Evolutionary conservation across 108 stramenopile genomes (phyloP).

Genomic region (Skeletonema costatum): DNA sequence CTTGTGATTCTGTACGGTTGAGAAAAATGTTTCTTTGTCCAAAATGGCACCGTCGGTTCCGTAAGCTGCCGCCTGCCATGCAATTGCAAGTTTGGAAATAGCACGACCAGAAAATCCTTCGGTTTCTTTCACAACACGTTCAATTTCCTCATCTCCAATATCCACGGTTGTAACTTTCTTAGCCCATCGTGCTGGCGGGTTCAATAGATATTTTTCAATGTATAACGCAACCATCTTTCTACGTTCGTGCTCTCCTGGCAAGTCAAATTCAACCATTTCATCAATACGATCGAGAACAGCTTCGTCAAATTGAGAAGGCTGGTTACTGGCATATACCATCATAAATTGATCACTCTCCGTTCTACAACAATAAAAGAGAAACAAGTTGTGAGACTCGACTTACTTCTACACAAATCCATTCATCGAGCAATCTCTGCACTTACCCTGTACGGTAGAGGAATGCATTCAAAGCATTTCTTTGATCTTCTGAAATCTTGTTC

Average conservation of each 20-base stretch:
- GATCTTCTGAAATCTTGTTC: conserved; percentile 93
- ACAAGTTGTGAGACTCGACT: no score
- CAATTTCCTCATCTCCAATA: conserved; percentile 86
- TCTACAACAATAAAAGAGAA: conserved; percentile 12
- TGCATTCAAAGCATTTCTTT: conserved; percentile 98
- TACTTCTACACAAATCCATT: no score
- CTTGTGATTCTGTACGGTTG: conserved; percentile 84
- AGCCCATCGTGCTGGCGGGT: conserved; percentile 78
- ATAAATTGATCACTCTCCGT: conserved; percentile 97
- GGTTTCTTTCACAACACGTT: conserved; percentile 83
- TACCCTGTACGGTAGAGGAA: conserved; percentile 94
- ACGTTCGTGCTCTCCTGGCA: conserved; percentile 91
- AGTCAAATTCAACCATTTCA: conserved; percentile 97
- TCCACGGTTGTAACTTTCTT: conserved; percentile 79
- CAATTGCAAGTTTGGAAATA: conserved; percentile 97
- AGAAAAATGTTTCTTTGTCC: conserved; percentile 78
- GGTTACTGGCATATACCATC: conserved; percentile 99
- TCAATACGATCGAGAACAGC: conserved; percentile 99
- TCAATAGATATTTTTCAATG: conserved; percentile 94
- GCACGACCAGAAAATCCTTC: conserved; percentile 97
- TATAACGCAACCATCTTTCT: conserved; percentile 94
- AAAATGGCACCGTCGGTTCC: conserved; percentile 90
- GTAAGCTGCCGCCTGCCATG: conserved; percentile 98
- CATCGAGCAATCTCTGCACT: background rate
- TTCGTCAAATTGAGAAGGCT: conserved; percentile 96